Percentiles rank a stretch among this genome's conserved stretches.
Evolutionary conservation across 257 asterid genomes (phyloP).

Genomic region (Capsicum baccatum): DNA sequence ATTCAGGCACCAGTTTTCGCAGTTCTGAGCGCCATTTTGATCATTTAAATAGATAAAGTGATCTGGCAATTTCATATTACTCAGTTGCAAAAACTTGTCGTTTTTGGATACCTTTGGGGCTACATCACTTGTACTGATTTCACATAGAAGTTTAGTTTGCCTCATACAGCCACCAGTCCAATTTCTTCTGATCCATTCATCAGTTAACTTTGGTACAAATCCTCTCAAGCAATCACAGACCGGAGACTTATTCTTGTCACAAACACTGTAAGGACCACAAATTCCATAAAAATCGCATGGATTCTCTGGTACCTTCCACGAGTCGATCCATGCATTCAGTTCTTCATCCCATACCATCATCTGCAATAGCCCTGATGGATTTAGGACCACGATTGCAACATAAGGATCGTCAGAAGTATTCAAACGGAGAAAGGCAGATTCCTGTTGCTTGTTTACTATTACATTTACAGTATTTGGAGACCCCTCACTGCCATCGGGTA

Average conservation of each 20-base stretch:
- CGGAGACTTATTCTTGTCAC: slow-evolving; percentile 27
- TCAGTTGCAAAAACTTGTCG: slow-evolving; percentile 35
- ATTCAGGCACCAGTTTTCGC: slow-evolving; percentile 33
- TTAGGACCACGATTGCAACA: no score
- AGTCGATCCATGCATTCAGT: no score
- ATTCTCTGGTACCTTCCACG: no score
- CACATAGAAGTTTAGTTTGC: slow-evolving; percentile 33
- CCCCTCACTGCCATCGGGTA: no score
- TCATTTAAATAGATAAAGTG: background rate
- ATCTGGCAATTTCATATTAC: slow-evolving; percentile 42
- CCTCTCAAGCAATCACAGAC: slow-evolving; percentile 37
- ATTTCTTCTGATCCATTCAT: slow-evolving; percentile 40
- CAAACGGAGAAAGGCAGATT: no score
- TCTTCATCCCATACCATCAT: no score
- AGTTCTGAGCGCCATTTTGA: background rate
- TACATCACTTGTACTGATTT: background rate
- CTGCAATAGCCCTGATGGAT: no score
- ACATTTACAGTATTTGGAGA: no score
- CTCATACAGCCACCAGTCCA: slow-evolving; percentile 42
- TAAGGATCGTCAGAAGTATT: no score
- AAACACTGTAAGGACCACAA: slow-evolving; percentile 38
- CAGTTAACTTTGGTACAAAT: slow-evolving; percentile 26
- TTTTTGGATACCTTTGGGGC: background rate
- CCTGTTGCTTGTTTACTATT: no score
- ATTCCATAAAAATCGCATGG: slow-evolving; percentile 27